Conservation (phyloP, 805 yeast species). For the Wickerhamomyces strasburgensis region DNA sequence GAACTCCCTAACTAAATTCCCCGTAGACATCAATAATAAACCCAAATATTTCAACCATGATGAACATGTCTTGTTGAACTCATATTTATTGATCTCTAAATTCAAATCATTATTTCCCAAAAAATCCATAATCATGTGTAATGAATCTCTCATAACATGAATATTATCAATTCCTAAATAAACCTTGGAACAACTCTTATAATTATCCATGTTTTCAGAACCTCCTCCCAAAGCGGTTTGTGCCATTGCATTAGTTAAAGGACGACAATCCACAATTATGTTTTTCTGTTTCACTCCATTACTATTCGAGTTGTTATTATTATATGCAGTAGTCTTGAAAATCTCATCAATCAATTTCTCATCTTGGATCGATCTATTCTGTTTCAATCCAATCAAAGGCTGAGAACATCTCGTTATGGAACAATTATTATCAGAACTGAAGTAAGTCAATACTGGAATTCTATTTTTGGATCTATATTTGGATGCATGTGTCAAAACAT, state of each 20-base stretch:
- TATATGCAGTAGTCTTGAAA: constrained; percentile 48
- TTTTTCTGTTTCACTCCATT: too few relatives aligned
- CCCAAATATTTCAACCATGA: constrained; percentile 77
- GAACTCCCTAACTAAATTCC: constrained; percentile 73
- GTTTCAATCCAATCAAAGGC: constrained; percentile 87
- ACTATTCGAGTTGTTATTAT: too few relatives aligned
- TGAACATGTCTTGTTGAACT: constrained; percentile 45
- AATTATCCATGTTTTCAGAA: constrained; percentile 86
- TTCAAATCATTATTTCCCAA: constrained; percentile 31
- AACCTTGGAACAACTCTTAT: constrained; percentile 62
- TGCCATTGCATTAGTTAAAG: constrained; percentile 91
- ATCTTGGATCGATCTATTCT: constrained; percentile 85
- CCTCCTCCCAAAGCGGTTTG: constrained; percentile 99
- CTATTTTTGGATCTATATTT: constrained; percentile 82
- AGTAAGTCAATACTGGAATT: constrained; percentile 78
- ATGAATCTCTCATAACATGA: constrained; percentile 88
- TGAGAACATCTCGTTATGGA: constrained; percentile 87
- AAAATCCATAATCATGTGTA: constrained; percentile 41
- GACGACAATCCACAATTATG: constrained; percentile 86
- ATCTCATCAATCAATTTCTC: constrained; percentile 75
- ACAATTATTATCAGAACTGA: constrained; percentile 62
- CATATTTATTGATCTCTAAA: constrained; percentile 62
- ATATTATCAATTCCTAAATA: constrained; percentile 92
- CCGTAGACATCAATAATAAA: constrained; percentile 68
- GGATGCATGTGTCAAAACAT: constrained; percentile 75